phyloP scores from a whole-genome alignment of 192 early-diverging fungal genomes.

The Coemansia sp. region DNA sequence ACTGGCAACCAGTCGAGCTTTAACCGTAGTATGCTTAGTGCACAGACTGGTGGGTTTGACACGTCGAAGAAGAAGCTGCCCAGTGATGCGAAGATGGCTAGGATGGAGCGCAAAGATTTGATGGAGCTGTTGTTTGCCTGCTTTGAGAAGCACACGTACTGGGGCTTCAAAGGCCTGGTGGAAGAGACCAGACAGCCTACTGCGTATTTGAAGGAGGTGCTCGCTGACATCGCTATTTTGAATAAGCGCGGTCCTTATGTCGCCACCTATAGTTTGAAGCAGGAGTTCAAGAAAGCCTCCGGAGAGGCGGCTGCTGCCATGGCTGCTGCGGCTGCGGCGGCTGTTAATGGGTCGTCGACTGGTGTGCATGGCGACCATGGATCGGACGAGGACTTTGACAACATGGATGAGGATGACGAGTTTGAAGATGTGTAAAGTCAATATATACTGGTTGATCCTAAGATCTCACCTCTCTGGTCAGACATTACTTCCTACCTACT shows the following conservation, averaged over 20 bases:
- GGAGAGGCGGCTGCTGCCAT: slow-evolving; percentile 22
- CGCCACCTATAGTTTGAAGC: slow-evolving; percentile 82
- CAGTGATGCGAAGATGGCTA: slow-evolving; percentile 75
- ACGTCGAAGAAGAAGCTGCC: slow-evolving; percentile 54
- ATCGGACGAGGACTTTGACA: slow-evolving; percentile 26
- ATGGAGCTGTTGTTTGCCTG: slow-evolving; percentile 80
- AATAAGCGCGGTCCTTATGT: slow-evolving; percentile 84
- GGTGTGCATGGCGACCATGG: slow-evolving; percentile 6
- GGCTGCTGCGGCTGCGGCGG: slow-evolving; percentile 26
- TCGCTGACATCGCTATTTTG: slow-evolving; percentile 76
- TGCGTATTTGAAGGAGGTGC: slow-evolving; percentile 81
- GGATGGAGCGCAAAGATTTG: slow-evolving; percentile 83
- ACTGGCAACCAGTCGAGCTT: slow-evolving; percentile 35
- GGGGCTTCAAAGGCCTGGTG: slow-evolving; percentile 81
- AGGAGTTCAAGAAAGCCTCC: slow-evolving; percentile 68
- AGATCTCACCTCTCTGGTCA: neutral
- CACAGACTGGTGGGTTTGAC: slow-evolving; percentile 41
- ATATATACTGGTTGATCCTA: neutral
- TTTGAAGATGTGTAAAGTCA: slow-evolving; percentile 52
- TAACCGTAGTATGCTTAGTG: slow-evolving; percentile 49
- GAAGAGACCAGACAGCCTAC: slow-evolving; percentile 83
- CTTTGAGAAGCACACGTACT: slow-evolving; percentile 82
- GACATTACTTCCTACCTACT: too few species aligned
- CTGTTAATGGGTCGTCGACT: slow-evolving; percentile 8
- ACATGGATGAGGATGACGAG: slow-evolving; percentile 53